Conservation (phyloP, 2,329 filamentous ascomycete species). For the Aspergillus niger region DNA sequence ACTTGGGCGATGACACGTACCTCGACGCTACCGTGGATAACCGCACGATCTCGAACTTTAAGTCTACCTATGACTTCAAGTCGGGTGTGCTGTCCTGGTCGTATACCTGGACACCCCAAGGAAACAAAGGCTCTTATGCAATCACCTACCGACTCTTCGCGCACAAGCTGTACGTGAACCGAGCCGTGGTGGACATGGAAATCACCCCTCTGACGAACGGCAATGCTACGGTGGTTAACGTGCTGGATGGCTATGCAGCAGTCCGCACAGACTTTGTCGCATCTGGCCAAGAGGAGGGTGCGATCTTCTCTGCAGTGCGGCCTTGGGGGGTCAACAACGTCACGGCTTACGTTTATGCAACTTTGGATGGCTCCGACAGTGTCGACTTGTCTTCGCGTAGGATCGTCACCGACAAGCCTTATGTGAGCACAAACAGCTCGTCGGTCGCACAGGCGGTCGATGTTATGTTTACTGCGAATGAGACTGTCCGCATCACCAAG, state of each 20-base stretch:
- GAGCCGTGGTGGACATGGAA: conserved; percentile 61
- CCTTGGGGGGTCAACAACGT: conserved; percentile 64
- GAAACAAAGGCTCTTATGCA: conserved; percentile 52
- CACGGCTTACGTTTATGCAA: conserved; percentile 60
- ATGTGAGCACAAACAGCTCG: conserved; percentile 60
- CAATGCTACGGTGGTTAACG: conserved; percentile 64
- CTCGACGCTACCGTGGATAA: conserved; percentile 64
- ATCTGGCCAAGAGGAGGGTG: conserved; percentile 57
- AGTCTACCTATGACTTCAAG: conserved; percentile 63
- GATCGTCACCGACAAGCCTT: conserved; percentile 49
- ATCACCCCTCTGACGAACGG: conserved; percentile 57
- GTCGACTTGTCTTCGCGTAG: conserved; percentile 47
- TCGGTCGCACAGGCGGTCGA: conserved; percentile 65
- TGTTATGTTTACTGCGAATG: conserved; percentile 55
- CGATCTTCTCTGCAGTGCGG: conserved; percentile 67
- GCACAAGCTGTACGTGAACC: conserved; percentile 64
- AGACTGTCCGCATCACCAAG: conserved; percentile 62
- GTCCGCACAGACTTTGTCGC: conserved; percentile 62
- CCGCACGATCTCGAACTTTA: conserved; percentile 62
- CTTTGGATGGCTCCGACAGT: conserved; percentile 41
- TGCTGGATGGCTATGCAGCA: conserved; percentile 69
- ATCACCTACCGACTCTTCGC: conserved; percentile 68
- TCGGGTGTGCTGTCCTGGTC: conserved; percentile 65
- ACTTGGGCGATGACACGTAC: conserved; percentile 55
- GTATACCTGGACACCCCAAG: conserved; percentile 65